These are phyloP conservation scores for Peronospora belbahrii DNA, from an alignment of 352 stramenopile species.

Conservation along the genomic window DNA sequence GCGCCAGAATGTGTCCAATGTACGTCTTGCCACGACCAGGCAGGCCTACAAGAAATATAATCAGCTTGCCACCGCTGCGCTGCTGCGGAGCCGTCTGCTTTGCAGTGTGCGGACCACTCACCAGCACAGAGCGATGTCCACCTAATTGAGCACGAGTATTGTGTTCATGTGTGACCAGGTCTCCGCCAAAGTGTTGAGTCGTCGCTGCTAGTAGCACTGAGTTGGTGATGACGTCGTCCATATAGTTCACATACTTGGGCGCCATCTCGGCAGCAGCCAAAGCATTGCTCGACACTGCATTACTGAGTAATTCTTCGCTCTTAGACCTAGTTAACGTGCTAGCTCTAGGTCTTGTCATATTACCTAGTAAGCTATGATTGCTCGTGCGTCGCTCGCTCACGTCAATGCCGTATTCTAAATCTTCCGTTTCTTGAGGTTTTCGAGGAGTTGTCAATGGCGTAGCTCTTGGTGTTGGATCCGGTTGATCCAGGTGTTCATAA, in stretches of 20 bases:
- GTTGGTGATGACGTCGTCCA: conserved; percentile 55
- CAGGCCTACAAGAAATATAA: conserved; percentile 74
- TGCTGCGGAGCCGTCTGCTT: conserved; percentile 28
- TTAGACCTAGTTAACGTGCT: conserved; percentile 60
- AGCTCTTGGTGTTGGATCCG: conserved; percentile 16
- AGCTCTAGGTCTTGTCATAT: conserved; percentile 30
- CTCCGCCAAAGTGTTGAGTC: conserved; percentile 80
- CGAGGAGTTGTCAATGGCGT: conserved; percentile 29
- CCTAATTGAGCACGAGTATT: conserved; percentile 55
- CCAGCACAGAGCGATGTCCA: conserved; percentile 61
- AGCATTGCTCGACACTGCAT: conserved; percentile 11
- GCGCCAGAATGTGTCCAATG: conserved; percentile 72
- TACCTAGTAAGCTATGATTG: conserved; percentile 22
- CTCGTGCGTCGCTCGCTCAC: conserved; percentile 33
- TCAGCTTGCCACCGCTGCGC: conserved; percentile 56
- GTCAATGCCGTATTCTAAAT: conserved; percentile 64
- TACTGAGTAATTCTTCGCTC: conserved; percentile 58
- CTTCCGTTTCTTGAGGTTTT: conserved; percentile 47
- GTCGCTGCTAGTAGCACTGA: conserved; percentile 70
- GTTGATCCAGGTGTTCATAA: conserved; percentile 3
- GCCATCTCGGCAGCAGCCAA: conserved; percentile 13
- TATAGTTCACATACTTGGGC: conserved; percentile 67
- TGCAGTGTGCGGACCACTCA: conserved; percentile 30
- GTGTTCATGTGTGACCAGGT: conserved; percentile 77
- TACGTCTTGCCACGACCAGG: conserved; percentile 81